Conservation (phyloP, 2,329 filamentous ascomycete species). For the Paecilomyces niveus region DNA sequence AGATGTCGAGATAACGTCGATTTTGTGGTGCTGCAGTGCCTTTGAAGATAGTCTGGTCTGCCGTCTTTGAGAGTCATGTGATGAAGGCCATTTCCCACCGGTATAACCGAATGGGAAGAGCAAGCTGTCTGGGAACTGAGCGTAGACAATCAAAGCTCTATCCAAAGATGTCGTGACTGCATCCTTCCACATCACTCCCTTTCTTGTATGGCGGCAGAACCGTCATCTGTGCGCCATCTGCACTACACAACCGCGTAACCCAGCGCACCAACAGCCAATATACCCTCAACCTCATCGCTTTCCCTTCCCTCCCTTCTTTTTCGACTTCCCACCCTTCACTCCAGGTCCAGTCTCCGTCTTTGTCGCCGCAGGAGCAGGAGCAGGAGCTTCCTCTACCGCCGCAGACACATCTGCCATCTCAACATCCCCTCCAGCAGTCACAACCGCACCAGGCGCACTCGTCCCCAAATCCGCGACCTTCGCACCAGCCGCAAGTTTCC, state of each 20-base stretch:
- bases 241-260: too few species aligned
- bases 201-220: conserved; percentile 19
- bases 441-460: conserved; percentile 23
- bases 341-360: conserved; percentile 14
- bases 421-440: conserved; percentile 30
- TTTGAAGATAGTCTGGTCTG: not conserved
- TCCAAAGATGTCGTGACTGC: too few species aligned
- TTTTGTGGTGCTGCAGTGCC: not conserved
- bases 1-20: not conserved
- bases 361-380: conserved; percentile 12
- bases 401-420: conserved; percentile 26
- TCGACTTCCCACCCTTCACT: conserved; percentile 27
- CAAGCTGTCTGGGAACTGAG: too few species aligned
- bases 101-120: too few species aligned
- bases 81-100: too few species aligned
- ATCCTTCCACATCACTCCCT: conserved; percentile 4
- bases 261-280: not conserved
- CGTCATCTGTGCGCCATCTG: too few species aligned
- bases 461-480: conserved; percentile 51
- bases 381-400: conserved; percentile 32
- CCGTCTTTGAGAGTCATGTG: too few species aligned
- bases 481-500: conserved; percentile 62
- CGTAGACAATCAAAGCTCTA: too few species aligned
- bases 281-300: conserved; percentile 48
- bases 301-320: conserved; percentile 65